These are phyloP conservation scores for Volvox carteri DNA, from an alignment of 163 green algal species.

Conservation along the genomic window DNA sequence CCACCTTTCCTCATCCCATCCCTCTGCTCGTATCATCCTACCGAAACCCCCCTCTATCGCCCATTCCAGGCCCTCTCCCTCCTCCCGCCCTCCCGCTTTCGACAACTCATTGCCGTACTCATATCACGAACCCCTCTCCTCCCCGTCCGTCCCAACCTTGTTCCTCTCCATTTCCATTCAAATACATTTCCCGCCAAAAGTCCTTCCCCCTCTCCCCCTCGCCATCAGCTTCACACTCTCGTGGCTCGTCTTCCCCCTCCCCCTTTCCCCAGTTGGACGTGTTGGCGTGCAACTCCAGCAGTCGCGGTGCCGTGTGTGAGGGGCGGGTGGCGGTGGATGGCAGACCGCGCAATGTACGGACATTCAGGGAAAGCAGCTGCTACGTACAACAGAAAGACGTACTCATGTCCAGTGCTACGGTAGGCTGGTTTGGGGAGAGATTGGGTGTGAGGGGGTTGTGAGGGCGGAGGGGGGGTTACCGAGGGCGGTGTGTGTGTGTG, in stretches of 20 bases:
- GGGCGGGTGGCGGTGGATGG: constrained; percentile 50
- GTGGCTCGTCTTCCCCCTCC: background rate
- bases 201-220: background rate
- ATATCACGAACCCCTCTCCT: too few relatives aligned
- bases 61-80: too few relatives aligned
- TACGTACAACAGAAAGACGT: constrained; percentile 65
- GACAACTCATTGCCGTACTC: too few relatives aligned
- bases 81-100: too few relatives aligned
- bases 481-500: background rate
- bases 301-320: background rate
- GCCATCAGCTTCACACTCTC: background rate
- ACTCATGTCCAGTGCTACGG: constrained; percentile 55
- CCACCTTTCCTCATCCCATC: background rate
- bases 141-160: background rate
- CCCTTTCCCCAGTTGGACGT: constrained; percentile 47
- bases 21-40: background rate
- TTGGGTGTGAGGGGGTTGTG: background rate
- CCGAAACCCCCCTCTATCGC: too few relatives aligned
- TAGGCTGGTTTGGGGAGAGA: background rate
- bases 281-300: constrained; percentile 24
- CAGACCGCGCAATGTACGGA: background rate
- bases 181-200: too few relatives aligned
- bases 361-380: constrained; percentile 25
- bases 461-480: background rate
- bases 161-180: too few relatives aligned